phyloP scores from a whole-genome alignment of 1,139 yeast genomes.

The Ogataea hybrid region DNA sequence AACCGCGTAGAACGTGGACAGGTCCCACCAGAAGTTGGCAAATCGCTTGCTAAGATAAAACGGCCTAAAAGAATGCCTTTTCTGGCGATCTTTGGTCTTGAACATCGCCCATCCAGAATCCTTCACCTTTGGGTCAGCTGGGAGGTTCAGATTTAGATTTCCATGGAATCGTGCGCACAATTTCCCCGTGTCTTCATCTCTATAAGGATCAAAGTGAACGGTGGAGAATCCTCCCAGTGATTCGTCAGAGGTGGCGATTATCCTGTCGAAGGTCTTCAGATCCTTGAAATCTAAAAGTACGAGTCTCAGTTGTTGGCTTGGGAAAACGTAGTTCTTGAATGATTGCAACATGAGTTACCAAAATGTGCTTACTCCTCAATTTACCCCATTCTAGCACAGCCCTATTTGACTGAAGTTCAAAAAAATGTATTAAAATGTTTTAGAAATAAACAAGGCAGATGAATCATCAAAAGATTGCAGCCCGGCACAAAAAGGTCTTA shows the following conservation, averaged over 20 bases:
- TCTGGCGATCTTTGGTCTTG: constrained; percentile 59
- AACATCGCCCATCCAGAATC: constrained; percentile 87
- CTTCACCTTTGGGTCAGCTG: constrained; percentile 48
- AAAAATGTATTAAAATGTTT: not conserved
- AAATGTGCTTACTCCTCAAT: not conserved
- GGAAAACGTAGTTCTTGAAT: constrained; percentile 4
- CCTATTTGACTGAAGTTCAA: not conserved
- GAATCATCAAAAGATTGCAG: constrained; percentile 16
- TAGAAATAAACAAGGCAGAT: constrained; percentile 1
- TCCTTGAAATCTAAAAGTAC: constrained; percentile 55
- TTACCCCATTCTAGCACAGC: constrained; percentile 9
- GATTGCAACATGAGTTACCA: constrained; percentile 1
- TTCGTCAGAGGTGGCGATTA: constrained; percentile 65
- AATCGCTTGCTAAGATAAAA: constrained; percentile 32
- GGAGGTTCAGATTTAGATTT: constrained; percentile 68
- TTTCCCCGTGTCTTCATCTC: constrained; percentile 21
- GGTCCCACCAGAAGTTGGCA: constrained; percentile 36
- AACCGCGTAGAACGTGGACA: constrained; percentile 36
- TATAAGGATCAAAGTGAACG: constrained; percentile 44
- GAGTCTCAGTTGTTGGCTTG: constrained; percentile 24
- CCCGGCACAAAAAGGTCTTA: constrained; percentile 13
- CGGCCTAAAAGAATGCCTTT: constrained; percentile 45
- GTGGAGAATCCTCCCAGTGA: constrained; percentile 80
- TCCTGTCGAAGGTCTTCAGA: constrained; percentile 43
- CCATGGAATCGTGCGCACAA: constrained; percentile 66